Conservation (phyloP, 129 eudicot genomes). For the Saposhnikovia divaricata region DNA sequence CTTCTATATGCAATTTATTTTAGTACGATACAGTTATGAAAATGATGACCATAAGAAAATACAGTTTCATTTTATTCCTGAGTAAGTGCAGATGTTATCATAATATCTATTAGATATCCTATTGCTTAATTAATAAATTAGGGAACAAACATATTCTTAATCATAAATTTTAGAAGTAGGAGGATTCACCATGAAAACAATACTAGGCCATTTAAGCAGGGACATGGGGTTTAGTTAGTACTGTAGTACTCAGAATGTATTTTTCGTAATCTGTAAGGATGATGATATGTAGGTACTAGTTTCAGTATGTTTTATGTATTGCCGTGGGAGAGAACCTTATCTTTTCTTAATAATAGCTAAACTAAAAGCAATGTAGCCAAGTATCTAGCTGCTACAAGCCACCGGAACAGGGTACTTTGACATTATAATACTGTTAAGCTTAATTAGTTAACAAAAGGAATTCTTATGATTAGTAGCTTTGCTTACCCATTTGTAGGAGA, state of each 20-base stretch:
- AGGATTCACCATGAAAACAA: not conserved
- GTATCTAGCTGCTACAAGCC: not conserved
- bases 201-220: not conserved
- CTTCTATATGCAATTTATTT: not conserved
- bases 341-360: not conserved
- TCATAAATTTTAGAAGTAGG: not conserved
- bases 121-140: not conserved
- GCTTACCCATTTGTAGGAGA: slow-evolving; percentile 18
- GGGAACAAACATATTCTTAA: not conserved
- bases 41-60: not conserved
- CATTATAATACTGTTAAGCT: not conserved
- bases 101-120: not conserved
- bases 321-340: not conserved
- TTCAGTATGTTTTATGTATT: not conserved
- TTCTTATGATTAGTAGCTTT: not conserved
- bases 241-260: not conserved
- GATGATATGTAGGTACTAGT: not conserved
- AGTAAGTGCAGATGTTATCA: not conserved
- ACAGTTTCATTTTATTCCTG: not conserved
- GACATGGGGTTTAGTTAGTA: not conserved
- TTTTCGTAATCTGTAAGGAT: not conserved
- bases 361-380: not conserved
- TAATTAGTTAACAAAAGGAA: not conserved
- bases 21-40: not conserved
- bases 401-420: not conserved